phyloP scores from a whole-genome alignment of 352 stramenopile species.

The Phytophthora capsici region DNA sequence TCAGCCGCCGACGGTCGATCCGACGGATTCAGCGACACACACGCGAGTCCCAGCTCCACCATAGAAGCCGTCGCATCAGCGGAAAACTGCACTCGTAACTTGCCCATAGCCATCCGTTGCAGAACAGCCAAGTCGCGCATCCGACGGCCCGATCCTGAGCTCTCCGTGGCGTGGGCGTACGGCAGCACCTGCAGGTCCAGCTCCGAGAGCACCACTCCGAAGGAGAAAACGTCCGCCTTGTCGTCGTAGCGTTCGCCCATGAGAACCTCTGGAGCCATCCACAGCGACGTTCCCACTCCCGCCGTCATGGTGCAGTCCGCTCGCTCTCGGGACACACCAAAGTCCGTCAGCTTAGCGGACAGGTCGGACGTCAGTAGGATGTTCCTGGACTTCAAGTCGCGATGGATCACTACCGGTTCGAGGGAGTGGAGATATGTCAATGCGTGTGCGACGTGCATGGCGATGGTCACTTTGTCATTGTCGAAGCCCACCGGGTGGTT shows the following conservation, averaged over 20 bases:
- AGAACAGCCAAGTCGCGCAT: conserved; percentile 30
- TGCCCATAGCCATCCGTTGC: conserved; percentile 31
- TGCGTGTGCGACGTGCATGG: no score
- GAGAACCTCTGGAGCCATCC: conserved; percentile 43
- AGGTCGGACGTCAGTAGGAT: no score
- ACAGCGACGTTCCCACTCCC: conserved; percentile 29
- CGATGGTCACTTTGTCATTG: no score
- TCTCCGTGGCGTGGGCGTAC: conserved; percentile 20
- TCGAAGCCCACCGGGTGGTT: no score
- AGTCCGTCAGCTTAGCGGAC: no score
- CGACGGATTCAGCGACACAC: conserved; percentile 28
- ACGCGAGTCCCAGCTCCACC: conserved; percentile 27
- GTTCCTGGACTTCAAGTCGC: no score
- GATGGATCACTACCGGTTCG: no score
- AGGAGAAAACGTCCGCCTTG: conserved; percentile 43
- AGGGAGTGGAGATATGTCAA: no score
- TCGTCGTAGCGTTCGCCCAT: conserved; percentile 24
- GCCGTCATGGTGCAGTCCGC: conserved; percentile 39
- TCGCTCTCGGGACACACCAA: conserved; percentile 33
- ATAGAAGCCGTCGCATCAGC: conserved; percentile 8
- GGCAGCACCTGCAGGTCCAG: conserved; percentile 28
- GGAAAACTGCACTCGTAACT: conserved; percentile 37
- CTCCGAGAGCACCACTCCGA: conserved; percentile 37
- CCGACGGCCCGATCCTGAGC: conserved; percentile 2
- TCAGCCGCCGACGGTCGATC: conserved; percentile 36